Conservation (phyloP, 495 filamentous ascomycete genomes). For the Aspergillus carlsbadensis region DNA sequence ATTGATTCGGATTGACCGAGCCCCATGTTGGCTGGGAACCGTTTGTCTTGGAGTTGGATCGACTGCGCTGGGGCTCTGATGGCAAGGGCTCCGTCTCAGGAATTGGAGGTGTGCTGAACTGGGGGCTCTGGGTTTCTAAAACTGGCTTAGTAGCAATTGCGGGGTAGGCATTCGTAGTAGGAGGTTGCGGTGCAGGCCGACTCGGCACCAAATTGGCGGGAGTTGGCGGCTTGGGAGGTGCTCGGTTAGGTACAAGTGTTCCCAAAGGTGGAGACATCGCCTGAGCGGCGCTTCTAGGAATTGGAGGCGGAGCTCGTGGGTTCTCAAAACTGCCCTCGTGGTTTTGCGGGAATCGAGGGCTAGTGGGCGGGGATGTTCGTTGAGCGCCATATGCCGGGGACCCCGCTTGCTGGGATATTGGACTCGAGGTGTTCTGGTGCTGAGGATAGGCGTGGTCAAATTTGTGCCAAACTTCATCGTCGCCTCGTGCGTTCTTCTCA, state of each 20-base stretch:
- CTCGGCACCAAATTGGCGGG: slow-evolving; percentile 30
- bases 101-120: slow-evolving; percentile 35
- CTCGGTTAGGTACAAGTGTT: slow-evolving; percentile 42
- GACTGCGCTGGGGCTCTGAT: slow-evolving; percentile 43
- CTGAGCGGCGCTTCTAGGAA: slow-evolving; percentile 57
- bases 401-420: slow-evolving; percentile 24
- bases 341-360: slow-evolving; percentile 88
- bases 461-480: slow-evolving; percentile 90
- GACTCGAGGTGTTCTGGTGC: slow-evolving; percentile 49
- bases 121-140: slow-evolving; percentile 25
- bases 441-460: slow-evolving; percentile 78
- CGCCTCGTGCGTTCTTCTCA: slow-evolving; percentile 83
- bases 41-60: slow-evolving; percentile 43
- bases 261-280: slow-evolving; percentile 35
- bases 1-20: slow-evolving; percentile 49
- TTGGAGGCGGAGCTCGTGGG: slow-evolving; percentile 86
- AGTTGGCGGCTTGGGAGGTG: slow-evolving; percentile 44
- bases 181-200: slow-evolving; percentile 53
- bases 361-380: slow-evolving; percentile 73
- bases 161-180: slow-evolving; percentile 31
- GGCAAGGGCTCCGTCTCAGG: slow-evolving; percentile 57
- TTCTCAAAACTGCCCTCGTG: slow-evolving; percentile 96
- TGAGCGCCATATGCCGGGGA: slow-evolving; percentile 17
- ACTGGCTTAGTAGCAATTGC: slow-evolving; percentile 18
- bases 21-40: slow-evolving; percentile 34